Evolutionary conservation across 1,284 basidiomycete species (phyloP).

Genomic region (Blastosporella zonata): DNA sequence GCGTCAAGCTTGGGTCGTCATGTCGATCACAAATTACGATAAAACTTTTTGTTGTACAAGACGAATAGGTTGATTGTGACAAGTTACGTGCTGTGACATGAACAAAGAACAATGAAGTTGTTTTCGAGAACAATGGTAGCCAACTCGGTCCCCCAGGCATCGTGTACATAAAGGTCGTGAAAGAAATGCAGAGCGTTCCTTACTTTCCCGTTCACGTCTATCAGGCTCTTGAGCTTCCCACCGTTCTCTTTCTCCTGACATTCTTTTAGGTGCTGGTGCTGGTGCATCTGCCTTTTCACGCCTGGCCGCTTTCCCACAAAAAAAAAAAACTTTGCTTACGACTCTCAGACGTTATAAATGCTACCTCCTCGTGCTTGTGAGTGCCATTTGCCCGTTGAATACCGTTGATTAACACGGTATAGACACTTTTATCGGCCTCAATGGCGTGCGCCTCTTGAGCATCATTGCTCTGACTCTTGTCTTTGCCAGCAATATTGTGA

Average conservation of each 20-base stretch:
- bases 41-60: background rate
- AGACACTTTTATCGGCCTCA: slow-evolving; percentile 80
- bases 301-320: slow-evolving; percentile 18
- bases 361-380: slow-evolving; percentile 29
- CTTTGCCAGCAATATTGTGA: slow-evolving; percentile 79
- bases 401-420: background rate
- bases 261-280: slow-evolving; percentile 27
- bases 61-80: background rate
- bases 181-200: background rate
- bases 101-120: slow-evolving; percentile 16
- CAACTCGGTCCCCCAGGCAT: slow-evolving; percentile 1
- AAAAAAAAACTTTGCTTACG: slow-evolving; percentile 1
- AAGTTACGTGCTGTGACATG: slow-evolving; percentile 5
- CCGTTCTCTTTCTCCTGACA: slow-evolving; percentile 16
- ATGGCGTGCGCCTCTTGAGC: slow-evolving; percentile 73
- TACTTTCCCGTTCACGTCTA: slow-evolving; percentile 2
- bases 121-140: slow-evolving; percentile 17
- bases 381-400: slow-evolving; percentile 4
- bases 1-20: background rate
- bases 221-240: slow-evolving; percentile 8
- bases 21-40: background rate
- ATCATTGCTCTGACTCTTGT: slow-evolving; percentile 77
- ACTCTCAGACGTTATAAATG: slow-evolving; percentile 17
- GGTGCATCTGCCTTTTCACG: slow-evolving; percentile 15
- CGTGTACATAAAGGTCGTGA: slow-evolving; percentile 11